Evolutionary conservation across 2,329 filamentous ascomycete species (phyloP), one percentile per base, ranked within the genome.

Genomic region (Fusarium brachygibbosum): DNA sequence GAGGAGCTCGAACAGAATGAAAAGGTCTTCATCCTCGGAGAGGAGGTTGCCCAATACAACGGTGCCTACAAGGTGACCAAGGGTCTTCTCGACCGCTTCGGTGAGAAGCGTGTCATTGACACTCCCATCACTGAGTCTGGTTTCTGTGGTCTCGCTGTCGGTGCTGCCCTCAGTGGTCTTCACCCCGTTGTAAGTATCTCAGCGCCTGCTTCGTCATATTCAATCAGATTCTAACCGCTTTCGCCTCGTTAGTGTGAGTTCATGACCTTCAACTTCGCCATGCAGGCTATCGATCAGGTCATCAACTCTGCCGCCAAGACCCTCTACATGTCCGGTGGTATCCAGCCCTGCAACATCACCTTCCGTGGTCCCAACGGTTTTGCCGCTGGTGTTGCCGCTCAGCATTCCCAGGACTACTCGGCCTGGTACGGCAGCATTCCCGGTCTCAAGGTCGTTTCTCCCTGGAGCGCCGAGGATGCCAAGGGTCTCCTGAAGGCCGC

Each of bases 231-330:
- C 72, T 71, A 41, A 72, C 42, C 19, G 23, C 41, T 45, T 55
- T 41, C 19, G 49, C n/a, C 37, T 23, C 19, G 65, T 14, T 64
- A 96, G 93, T 96, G 92, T 88, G 96, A 99, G 86, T 99, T 99
- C 88, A 99, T 99, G 96, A 99, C 96, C 78, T 98, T 97, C 90
- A 99, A 99, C 89, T 98, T 98, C 81, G 95, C 96, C 82, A 99
- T 99, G 96, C 96, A 99, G 86, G 93, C 96, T 80, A 99, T 99
- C 82, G 96, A 99, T 82, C 96, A 99, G 82, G 93, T 99, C 80
- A 94, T 99, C 89, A 99, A 99, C 90, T 98, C 95, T 50, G 96
- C 88, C 75, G 96, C 94, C 79, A 99, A 99, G 88, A 99, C 96
- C 60, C 95, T 99, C 79, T 99, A 99, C 88, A 99, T 99, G 96